Conservation (phyloP, 345 rosid genomes). For the Mercurialis annua region DNA sequence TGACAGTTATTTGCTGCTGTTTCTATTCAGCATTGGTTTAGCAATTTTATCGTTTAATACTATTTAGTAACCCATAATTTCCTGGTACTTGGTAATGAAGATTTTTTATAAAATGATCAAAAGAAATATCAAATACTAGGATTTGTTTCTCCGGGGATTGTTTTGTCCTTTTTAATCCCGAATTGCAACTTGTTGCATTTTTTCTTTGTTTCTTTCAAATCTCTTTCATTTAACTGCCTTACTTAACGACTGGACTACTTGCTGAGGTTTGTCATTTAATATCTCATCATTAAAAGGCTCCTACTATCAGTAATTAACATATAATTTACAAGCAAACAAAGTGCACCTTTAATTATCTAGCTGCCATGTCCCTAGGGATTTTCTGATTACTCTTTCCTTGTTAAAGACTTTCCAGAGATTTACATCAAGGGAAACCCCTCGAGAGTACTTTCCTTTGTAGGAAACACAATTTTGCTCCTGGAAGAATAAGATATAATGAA, state of each 20-base stretch:
- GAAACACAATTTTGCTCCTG: background rate
- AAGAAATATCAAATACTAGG: no score
- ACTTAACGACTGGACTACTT: background rate
- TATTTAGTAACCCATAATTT: no score
- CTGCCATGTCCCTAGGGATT: background rate
- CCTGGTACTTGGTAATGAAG: no score
- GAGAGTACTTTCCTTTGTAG: background rate
- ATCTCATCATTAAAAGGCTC: background rate
- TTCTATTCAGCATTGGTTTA: no score
- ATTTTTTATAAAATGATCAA: no score
- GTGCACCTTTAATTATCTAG: background rate
- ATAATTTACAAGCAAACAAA: background rate
- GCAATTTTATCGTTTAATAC: no score
- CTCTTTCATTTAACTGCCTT: background rate
- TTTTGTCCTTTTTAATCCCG: background rate
- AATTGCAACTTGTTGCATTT: background rate
- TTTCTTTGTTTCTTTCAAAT: background rate
- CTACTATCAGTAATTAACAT: background rate
- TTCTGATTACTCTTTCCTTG: background rate
- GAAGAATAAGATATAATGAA: background rate
- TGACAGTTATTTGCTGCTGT: no score
- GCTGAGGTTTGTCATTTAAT: background rate
- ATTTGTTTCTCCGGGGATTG: no score
- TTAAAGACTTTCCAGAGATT: background rate
- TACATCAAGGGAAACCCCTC: background rate